Conservation (phyloP, 345 rosid genomes). For the Fremontodendron californicum region DNA sequence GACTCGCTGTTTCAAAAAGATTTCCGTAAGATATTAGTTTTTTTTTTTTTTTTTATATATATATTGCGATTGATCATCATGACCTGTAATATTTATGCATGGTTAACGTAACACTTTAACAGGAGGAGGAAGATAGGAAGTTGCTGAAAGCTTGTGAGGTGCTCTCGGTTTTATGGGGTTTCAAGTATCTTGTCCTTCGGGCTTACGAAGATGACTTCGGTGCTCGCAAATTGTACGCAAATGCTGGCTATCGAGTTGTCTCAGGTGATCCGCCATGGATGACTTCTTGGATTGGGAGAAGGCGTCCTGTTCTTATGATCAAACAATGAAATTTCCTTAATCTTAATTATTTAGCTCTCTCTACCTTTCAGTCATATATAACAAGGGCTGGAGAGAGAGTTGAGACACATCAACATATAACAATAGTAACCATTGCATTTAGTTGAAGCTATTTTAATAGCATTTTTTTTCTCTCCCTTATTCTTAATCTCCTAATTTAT, state of each 20-base stretch:
- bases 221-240: constrained; percentile 57
- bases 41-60: too few species aligned
- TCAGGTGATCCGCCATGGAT: constrained; percentile 63
- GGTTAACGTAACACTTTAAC: too few species aligned
- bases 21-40: too few species aligned
- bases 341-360: constrained; percentile 3
- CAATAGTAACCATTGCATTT: too few species aligned
- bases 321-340: constrained; percentile 30
- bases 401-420: too few species aligned
- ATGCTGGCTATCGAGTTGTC: constrained; percentile 66
- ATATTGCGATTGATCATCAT: too few species aligned
- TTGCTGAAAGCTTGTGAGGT: constrained; percentile 72
- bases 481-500: too few species aligned
- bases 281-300: constrained; percentile 67
- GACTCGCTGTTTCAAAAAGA: constrained; percentile 69
- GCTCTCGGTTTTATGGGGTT: constrained; percentile 58
- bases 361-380: neutral
- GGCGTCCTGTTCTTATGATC: constrained; percentile 67
- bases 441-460: too few species aligned
- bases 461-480: too few species aligned
- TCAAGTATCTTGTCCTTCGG: constrained; percentile 55
- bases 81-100: too few species aligned
- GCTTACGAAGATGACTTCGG: constrained; percentile 79
- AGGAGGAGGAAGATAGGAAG: constrained; percentile 77
- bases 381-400: neutral